A percentile compares a stretch with the other conserved stretches of the same genome.
Conservation (phyloP, 176 grass and related monocot genomes). For the Themeda triandra region DNA sequence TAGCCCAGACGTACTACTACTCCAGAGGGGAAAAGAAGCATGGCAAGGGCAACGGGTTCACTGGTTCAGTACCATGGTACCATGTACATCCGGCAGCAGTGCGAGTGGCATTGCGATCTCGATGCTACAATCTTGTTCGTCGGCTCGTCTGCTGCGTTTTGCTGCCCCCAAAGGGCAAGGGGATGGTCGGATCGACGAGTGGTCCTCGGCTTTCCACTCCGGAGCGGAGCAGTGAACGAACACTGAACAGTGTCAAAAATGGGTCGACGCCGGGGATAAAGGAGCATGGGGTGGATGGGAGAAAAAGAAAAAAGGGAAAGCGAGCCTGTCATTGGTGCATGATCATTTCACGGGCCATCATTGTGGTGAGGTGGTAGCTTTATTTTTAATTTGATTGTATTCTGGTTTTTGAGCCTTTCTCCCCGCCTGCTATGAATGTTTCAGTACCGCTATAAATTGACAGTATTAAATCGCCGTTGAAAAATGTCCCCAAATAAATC, state of each 20-base stretch:
- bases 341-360: constrained; percentile 7
- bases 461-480: background rate
- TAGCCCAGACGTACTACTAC: background rate
- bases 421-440: too few species aligned
- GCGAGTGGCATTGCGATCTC: background rate
- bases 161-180: background rate
- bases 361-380: too few species aligned
- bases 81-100: too few species aligned
- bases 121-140: too few species aligned
- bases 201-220: background rate
- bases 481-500: too few species aligned
- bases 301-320: constrained; percentile 7
- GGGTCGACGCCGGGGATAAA: background rate
- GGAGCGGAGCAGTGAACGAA: background rate
- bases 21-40: background rate
- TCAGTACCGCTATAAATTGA: too few species aligned
- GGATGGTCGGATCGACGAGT: background rate
- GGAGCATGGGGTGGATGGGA: background rate
- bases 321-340: constrained; percentile 18
- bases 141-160: background rate
- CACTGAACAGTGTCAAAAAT: background rate
- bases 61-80: too few species aligned
- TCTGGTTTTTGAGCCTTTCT: too few species aligned
- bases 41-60: too few species aligned
- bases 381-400: too few species aligned